phyloP scores from a whole-genome alignment of 768 basidiomycete genomes.

The Leucosporidium creatinivorum region DNA sequence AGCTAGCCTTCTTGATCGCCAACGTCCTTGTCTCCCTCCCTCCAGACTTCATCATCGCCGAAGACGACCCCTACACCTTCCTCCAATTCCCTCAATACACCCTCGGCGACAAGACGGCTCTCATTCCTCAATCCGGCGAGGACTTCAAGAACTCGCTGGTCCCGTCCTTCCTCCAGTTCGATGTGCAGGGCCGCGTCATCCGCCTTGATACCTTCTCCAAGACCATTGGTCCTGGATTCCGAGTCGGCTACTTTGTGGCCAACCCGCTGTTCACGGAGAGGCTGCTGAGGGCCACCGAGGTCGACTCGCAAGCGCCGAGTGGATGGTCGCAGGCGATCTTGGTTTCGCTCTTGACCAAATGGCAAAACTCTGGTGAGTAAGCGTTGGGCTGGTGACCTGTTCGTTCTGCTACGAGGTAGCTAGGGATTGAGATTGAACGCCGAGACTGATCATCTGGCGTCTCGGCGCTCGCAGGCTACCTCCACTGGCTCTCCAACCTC shows the following conservation, averaged over 20 bases:
- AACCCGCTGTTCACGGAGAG: constrained; percentile 67
- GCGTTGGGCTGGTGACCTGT: too few relatives aligned
- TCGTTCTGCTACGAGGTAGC: too few relatives aligned
- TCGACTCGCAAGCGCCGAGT: constrained; percentile 60
- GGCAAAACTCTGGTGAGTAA: too few relatives aligned
- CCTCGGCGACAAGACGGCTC: constrained; percentile 36
- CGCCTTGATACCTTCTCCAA: constrained; percentile 74
- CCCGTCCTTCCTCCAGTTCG: constrained; percentile 49
- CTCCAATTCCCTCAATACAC: constrained; percentile 44
- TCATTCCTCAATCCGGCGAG: constrained; percentile 57
- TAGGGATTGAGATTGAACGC: too few relatives aligned
- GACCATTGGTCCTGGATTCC: constrained; percentile 67
- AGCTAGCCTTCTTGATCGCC: constrained; percentile 35
- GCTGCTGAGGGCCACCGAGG: constrained; percentile 63
- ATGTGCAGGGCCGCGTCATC: constrained; percentile 74
- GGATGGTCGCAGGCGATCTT: constrained; percentile 63
- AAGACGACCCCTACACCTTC: constrained; percentile 73
- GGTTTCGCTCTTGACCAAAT: constrained; percentile 44
- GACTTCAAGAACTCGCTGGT: constrained; percentile 32
- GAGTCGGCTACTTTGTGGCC: constrained; percentile 44
- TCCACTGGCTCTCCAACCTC: too few relatives aligned
- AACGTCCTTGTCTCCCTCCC: too few relatives aligned
- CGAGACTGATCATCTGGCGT: too few relatives aligned
- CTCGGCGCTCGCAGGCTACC: too few relatives aligned
- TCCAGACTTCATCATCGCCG: constrained; percentile 62